These are phyloP conservation scores for Fistulifera pelliculosa DNA, from an alignment of 108 stramenopile species.

Conservation along the genomic window DNA sequence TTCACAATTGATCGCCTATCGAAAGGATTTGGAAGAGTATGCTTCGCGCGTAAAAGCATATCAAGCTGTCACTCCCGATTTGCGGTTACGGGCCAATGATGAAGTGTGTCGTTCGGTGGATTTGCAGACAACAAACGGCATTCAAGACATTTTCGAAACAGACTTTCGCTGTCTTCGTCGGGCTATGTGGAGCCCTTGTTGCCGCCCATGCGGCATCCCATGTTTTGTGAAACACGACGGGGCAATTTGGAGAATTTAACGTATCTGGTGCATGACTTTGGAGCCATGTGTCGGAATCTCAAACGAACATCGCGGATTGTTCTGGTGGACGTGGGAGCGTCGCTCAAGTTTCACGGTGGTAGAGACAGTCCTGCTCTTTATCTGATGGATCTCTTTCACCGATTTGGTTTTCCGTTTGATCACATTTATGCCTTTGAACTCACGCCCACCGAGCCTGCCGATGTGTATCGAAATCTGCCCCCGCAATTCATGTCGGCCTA, in stretches of 20 bases:
- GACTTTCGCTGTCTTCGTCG: conserved; percentile 6
- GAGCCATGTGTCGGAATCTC: conserved; percentile 32
- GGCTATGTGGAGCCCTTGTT: conserved; percentile 24
- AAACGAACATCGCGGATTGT: conserved; percentile 22
- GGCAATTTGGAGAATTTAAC: not conserved
- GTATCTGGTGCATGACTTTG: conserved; percentile 46
- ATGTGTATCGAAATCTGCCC: conserved; percentile 6
- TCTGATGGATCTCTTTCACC: conserved; percentile 8
- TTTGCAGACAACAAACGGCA: no score
- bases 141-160: no score
- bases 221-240: conserved; percentile 8
- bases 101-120: no score
- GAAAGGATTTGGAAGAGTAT: not conserved
- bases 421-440: conserved; percentile 63
- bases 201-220: conserved; percentile 25
- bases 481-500: conserved; percentile 18
- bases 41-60: not conserved
- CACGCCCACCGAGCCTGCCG: conserved; percentile 15
- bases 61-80: not conserved
- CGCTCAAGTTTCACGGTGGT: conserved; percentile 29
- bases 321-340: conserved; percentile 46
- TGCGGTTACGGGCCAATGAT: not conserved
- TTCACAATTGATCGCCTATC: not conserved
- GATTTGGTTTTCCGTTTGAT: conserved; percentile 60
- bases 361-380: conserved; percentile 17